Base-by-base conservation (phyloP, 169 alveolate species). In the Plasmodium chabaudi region DNA sequence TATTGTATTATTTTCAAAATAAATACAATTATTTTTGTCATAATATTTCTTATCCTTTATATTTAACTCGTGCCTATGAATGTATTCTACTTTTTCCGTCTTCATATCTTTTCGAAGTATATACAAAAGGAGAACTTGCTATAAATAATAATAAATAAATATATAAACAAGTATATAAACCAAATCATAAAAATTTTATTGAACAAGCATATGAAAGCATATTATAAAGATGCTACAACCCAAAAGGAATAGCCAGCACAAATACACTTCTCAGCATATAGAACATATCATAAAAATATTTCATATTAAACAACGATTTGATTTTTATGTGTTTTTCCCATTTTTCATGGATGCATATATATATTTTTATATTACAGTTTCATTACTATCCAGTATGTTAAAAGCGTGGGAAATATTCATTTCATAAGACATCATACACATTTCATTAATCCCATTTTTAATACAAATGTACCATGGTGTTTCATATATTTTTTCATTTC, bases 391-490 rank as follows among this genome's bases (percentile, higher is more conserved):
- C 61, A 79, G 23, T 60, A 79, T 51, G 49, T 79, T 79, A 68
- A 79, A 79, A 12, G 65, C 71, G 27, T 79, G 63, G 1, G 89
- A 65, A 42, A 79, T 79, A 47, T 79, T 79, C 49, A 79, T 71
- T 79, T 79, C 89, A 47, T 79, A 79, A 39, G 77, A 79, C 89
- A 79, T 79, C 84, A 79, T 56, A 59, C 89, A 79, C 46, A 79
- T 15, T 79, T 79, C 89, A 27, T 12, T 65, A 13, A 51, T 10
- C 7, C 23, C 82, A 55, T 49, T 25, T 61, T 79, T 64, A 44
- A 79, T 47, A 39, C 89, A 67, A 69, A 79, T 79, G 34, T 79
- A 79, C 89, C 89, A 79, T 53, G 89, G 89, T 17, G 89, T 79
- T 79, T 79, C 89, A 59, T 65, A 79, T 55, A 64, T 67, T 21